A percentile compares a stretch with the other conserved stretches of the same genome.
phyloP scores from a whole-genome alignment of 1,284 basidiomycete species.

The Anthracocystis panici-leucophaei region DNA sequence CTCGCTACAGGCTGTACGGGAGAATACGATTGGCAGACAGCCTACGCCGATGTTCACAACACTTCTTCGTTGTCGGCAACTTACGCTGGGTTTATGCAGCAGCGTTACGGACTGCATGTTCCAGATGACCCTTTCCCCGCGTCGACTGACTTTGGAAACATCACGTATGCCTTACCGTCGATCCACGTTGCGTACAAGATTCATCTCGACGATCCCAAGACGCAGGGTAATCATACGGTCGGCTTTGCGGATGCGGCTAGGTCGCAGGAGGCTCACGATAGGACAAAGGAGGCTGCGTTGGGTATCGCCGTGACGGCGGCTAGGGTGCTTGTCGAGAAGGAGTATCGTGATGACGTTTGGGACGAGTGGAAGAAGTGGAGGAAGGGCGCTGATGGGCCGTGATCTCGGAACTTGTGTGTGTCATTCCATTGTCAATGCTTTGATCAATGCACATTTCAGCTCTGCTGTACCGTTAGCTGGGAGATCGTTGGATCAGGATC shows the following conservation, averaged over 20 bases:
- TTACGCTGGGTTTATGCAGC: conserved; percentile 68
- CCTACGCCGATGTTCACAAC: conserved; percentile 68
- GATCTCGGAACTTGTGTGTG: too few relatives aligned
- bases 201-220: conserved; percentile 57
- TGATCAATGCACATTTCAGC: too few relatives aligned
- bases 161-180: conserved; percentile 68
- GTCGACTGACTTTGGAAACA: conserved; percentile 69
- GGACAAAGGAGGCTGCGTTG: conserved; percentile 68
- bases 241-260: conserved; percentile 59
- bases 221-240: conserved; percentile 68
- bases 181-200: conserved; percentile 69
- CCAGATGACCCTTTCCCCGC: conserved; percentile 42
- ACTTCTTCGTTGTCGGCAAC: conserved; percentile 37
- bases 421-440: too few relatives aligned
- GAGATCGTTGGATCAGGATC: too few relatives aligned
- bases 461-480: too few relatives aligned
- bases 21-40: conserved; percentile 70
- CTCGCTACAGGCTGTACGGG: conserved; percentile 78
- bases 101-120: conserved; percentile 50
- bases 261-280: conserved; percentile 59
- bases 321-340: conserved; percentile 66
- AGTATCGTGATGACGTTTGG: conserved; percentile 62
- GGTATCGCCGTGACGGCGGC: conserved; percentile 68
- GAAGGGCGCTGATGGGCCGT: conserved; percentile 41
- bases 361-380: conserved; percentile 51